These are phyloP conservation scores for Ceratocystis huliohia DNA, from an alignment of 2,329 filamentous ascomycete genomes.

Conservation along the genomic window DNA sequence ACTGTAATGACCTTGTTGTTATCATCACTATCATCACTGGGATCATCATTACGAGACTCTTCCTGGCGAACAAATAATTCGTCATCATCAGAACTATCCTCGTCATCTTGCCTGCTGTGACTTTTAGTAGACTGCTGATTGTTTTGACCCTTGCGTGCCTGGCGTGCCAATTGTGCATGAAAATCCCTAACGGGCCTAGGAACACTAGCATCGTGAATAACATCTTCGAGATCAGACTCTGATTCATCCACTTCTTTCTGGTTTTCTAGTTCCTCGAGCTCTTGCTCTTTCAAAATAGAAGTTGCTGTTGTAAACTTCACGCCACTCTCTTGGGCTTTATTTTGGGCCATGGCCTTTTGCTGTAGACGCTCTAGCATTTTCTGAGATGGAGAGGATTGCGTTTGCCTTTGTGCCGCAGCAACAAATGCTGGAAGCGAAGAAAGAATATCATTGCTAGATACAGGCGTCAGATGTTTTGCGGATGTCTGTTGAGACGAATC, in stretches of 20 bases:
- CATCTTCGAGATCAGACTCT: constrained; percentile 14
- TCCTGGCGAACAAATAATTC: constrained; percentile 14
- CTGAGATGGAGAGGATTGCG: neutral
- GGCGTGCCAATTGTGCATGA: constrained; percentile 27
- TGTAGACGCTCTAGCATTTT: neutral
- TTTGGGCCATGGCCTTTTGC: neutral
- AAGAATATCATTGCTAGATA: neutral
- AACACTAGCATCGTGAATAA: constrained; percentile 10
- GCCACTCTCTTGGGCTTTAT: neutral
- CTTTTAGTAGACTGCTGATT: constrained; percentile 23
- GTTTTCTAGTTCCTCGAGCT: neutral
- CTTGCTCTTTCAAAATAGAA: constrained; percentile 11
- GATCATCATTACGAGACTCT: constrained; percentile 21
- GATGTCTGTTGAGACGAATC: neutral
- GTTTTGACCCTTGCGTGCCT: constrained; percentile 5
- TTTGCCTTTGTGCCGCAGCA: neutral
- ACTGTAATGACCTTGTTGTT: constrained; percentile 9
- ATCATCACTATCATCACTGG: constrained; percentile 25
- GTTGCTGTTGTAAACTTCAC: constrained; percentile 10
- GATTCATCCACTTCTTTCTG: constrained; percentile 5
- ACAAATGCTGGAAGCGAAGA: neutral
- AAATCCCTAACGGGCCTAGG: constrained; percentile 28
- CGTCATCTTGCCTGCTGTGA: constrained; percentile 20
- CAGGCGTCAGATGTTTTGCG: neutral
- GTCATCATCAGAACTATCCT: constrained; percentile 22